Evolutionary conservation across 768 basidiomycete species (phyloP).

Genomic region (Tulasnella sp.): DNA sequence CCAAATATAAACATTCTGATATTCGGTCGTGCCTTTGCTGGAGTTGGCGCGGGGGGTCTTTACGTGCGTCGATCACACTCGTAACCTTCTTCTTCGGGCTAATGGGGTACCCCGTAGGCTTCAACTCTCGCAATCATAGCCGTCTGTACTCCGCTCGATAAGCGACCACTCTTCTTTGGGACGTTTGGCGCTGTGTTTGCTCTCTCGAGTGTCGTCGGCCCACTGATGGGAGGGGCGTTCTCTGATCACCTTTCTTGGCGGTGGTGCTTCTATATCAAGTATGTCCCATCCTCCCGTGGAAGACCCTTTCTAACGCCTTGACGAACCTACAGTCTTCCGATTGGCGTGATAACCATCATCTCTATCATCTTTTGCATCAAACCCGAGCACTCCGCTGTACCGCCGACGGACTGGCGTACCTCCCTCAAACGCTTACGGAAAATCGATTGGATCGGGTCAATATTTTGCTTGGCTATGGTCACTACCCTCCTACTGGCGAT

Average conservation of each 20-base stretch:
- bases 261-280: conserved; percentile 37
- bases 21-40: conserved; percentile 24
- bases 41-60: conserved; percentile 17
- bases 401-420: background rate
- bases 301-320: background rate
- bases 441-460: conserved; percentile 21
- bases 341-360: conserved; percentile 19
- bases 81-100: too few relatives aligned
- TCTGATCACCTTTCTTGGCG: conserved; percentile 35
- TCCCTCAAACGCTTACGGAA: background rate
- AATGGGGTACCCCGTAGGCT: conserved; percentile 12
- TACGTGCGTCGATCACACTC: conserved; percentile 21
- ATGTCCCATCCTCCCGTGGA: background rate
- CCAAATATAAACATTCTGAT: conserved; percentile 20
- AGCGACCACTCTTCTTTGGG: conserved; percentile 12
- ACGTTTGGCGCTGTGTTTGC: conserved; percentile 26
- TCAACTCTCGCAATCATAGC: conserved; percentile 21
- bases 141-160: conserved; percentile 18
- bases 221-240: conserved; percentile 36
- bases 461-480: conserved; percentile 26
- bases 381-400: background rate
- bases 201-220: conserved; percentile 36
- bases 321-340: conserved; percentile 1
- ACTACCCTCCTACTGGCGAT: conserved; percentile 32
- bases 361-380: conserved; percentile 20